A percentile compares a stretch with the other conserved stretches of the same genome.
Conservation (phyloP, 768 basidiomycete genomes). For the Hygrophoropsis aurantiaca region DNA sequence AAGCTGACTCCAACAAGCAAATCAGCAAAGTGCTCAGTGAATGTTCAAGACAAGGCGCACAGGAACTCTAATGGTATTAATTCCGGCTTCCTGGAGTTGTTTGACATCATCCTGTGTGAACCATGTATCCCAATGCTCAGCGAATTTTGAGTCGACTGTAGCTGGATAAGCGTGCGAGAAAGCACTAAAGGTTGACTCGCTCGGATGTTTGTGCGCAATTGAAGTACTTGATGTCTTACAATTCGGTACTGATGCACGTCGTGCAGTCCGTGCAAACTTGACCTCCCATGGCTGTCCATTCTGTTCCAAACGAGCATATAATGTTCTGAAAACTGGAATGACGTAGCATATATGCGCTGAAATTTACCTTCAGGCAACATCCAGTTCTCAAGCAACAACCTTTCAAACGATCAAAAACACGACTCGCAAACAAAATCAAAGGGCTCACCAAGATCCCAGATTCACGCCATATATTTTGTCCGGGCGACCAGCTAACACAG, state of each 20-base stretch:
- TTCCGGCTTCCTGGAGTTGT: slow-evolving; percentile 49
- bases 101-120: slow-evolving; percentile 65
- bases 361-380: slow-evolving; percentile 67
- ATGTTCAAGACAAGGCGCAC: slow-evolving; percentile 35
- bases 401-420: slow-evolving; percentile 25
- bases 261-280: slow-evolving; percentile 58
- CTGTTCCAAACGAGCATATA: slow-evolving; percentile 28
- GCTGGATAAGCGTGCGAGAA: slow-evolving; percentile 60
- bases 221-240: slow-evolving; percentile 38
- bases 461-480: slow-evolving; percentile 72
- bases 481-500: slow-evolving; percentile 10
- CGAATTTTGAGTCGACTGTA: slow-evolving; percentile 57
- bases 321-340: neutral
- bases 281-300: slow-evolving; percentile 77
- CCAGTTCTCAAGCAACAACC: slow-evolving; percentile 81
- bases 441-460: slow-evolving; percentile 56
- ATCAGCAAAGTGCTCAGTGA: neutral
- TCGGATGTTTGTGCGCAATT: slow-evolving; percentile 1
- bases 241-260: slow-evolving; percentile 66
- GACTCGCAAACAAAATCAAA: neutral
- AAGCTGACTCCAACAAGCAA: slow-evolving; percentile 40
- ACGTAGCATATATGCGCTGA: neutral
- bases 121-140: slow-evolving; percentile 73
- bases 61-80: slow-evolving; percentile 79
- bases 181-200: slow-evolving; percentile 37